These are phyloP conservation scores for Talaromyces wortmannii DNA, from an alignment of 495 filamentous ascomycete species.

Conservation along the genomic window DNA sequence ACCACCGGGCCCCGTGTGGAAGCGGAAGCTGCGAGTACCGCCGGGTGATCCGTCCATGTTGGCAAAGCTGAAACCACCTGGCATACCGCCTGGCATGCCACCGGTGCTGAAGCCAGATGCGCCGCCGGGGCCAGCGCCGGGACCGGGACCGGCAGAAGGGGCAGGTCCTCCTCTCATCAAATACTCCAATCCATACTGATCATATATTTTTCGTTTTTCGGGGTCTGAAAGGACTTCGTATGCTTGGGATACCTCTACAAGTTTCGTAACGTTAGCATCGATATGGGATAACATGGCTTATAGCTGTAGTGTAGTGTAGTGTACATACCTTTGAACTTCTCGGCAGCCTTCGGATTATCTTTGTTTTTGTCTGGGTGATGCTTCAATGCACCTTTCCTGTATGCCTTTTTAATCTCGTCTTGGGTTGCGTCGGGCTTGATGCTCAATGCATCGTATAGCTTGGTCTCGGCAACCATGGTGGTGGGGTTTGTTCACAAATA, in stretches of 20 bases:
- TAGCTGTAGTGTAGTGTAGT: neutral
- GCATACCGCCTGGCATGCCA: conserved; percentile 56
- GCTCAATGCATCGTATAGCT: conserved; percentile 72
- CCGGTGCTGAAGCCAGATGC: conserved; percentile 38
- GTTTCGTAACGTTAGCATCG: conserved; percentile 15
- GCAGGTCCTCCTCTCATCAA: conserved; percentile 76
- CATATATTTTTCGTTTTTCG: conserved; percentile 93
- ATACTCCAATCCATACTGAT: conserved; percentile 91
- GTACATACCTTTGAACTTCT: conserved; percentile 73
- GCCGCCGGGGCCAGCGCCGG: conserved; percentile 39
- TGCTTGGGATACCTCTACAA: conserved; percentile 77
- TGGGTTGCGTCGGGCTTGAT: conserved; percentile 73
- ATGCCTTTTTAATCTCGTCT: conserved; percentile 97
- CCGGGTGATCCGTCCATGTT: conserved; percentile 52
- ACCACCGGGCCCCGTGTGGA: conserved; percentile 53
- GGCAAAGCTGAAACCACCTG: conserved; percentile 46
- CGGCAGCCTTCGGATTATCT: conserved; percentile 71
- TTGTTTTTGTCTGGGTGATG: conserved; percentile 97
- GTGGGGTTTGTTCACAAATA: neutral
- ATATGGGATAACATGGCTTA: neutral
- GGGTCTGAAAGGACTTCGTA: conserved; percentile 97
- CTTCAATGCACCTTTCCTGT: conserved; percentile 88
- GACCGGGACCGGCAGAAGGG: conserved; percentile 49
- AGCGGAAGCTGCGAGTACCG: conserved; percentile 62
- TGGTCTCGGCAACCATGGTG: conserved; percentile 75